Conservation (phyloP, 495 filamentous ascomycete species). For the Penicillium argentinense region DNA sequence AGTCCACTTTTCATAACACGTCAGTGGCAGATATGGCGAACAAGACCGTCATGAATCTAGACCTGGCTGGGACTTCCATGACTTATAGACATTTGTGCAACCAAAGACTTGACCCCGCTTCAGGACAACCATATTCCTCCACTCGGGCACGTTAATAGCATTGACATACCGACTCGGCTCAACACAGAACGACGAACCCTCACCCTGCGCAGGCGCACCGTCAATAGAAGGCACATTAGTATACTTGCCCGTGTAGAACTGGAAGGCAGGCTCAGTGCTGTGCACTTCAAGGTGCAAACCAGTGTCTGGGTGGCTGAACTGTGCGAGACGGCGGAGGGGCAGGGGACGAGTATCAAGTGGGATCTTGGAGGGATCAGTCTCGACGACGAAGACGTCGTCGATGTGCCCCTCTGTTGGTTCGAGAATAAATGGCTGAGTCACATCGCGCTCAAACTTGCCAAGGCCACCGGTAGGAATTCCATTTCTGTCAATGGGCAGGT, state of each 20-base stretch:
- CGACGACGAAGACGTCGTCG: conserved; percentile 87
- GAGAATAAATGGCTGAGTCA: conserved; percentile 63
- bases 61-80: conserved; percentile 68
- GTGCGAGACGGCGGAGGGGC: conserved; percentile 63
- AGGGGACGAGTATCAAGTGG: conserved; percentile 73
- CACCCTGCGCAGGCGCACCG: conserved; percentile 58
- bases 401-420: conserved; percentile 66
- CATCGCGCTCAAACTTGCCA: conserved; percentile 54
- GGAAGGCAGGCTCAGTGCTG: conserved; percentile 93
- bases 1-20: too few relatives aligned
- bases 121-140: conserved; percentile 72
- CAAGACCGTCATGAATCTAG: too few relatives aligned
- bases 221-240: conserved; percentile 74
- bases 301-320: conserved; percentile 66
- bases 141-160: conserved; percentile 75
- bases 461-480: conserved; percentile 61
- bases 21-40: too few relatives aligned
- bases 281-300: conserved; percentile 78
- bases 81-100: conserved; percentile 72
- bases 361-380: conserved; percentile 58
- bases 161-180: conserved; percentile 92
- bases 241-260: conserved; percentile 89
- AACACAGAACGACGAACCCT: conserved; percentile 79
- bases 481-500: conserved; percentile 70
- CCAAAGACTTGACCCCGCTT: conserved; percentile 82